Conservation (phyloP, 1,284 basidiomycete genomes). For the Marasmius oreades region DNA sequence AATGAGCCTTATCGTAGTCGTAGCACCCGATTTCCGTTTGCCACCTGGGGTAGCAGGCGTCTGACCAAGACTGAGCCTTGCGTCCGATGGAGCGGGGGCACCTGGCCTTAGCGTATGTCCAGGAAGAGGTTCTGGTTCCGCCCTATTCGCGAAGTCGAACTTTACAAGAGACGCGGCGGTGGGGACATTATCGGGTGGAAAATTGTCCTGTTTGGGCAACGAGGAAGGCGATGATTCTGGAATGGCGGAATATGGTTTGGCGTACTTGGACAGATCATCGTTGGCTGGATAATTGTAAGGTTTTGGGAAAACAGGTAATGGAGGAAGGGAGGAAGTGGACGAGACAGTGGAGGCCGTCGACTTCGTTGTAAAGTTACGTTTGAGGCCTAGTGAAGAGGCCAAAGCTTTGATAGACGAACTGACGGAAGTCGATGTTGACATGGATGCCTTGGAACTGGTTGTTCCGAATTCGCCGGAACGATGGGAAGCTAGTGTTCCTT, state of each 20-base stretch:
- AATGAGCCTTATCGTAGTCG: constrained; percentile 64
- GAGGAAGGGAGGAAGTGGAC: constrained; percentile 26
- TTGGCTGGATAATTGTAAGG: constrained; percentile 17
- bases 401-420: constrained; percentile 66
- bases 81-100: constrained; percentile 51
- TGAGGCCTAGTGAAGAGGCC: constrained; percentile 66
- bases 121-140: constrained; percentile 47
- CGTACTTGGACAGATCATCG: constrained; percentile 43
- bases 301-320: constrained; percentile 24
- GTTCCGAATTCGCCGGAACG: constrained; percentile 66
- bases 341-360: constrained; percentile 20
- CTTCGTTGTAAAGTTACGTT: constrained; percentile 40
- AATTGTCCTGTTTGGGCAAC: constrained; percentile 44
- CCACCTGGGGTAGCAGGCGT: constrained; percentile 33
- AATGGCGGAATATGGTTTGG: constrained; percentile 51
- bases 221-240: constrained; percentile 36
- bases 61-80: constrained; percentile 49
- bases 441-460: constrained; percentile 50
- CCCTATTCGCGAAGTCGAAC: constrained; percentile 25
- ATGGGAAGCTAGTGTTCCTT: constrained; percentile 47
- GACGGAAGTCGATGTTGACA: constrained; percentile 45
- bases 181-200: constrained; percentile 40
- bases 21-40: constrained; percentile 35
- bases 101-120: constrained; percentile 55
- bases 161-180: constrained; percentile 21